phyloP scores from a whole-genome alignment of 805 yeast species.

The Sungouiella blattae region DNA sequence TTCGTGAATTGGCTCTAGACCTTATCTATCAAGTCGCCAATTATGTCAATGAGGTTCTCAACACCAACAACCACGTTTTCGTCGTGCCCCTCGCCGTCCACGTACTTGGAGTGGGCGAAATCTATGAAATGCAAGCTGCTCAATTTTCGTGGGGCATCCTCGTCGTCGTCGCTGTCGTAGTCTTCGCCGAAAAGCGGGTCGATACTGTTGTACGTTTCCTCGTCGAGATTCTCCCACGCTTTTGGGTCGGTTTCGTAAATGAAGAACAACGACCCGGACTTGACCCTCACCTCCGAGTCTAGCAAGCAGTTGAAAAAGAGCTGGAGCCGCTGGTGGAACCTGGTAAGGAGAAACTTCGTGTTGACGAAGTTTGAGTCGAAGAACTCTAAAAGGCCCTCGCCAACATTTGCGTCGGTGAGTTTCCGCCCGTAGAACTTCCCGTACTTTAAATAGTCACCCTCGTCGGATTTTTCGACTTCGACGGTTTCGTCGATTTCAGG shows the following conservation, averaged over 20 bases:
- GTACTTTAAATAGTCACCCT: conserved; percentile 45
- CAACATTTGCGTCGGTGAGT: conserved; percentile 42
- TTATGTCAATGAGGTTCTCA: conserved; percentile 49
- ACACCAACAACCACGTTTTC: conserved; percentile 69
- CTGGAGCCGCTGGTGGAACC: conserved; percentile 58
- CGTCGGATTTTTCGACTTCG: conserved; percentile 11
- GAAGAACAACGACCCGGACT: conserved; percentile 71
- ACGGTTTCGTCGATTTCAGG: conserved; percentile 18
- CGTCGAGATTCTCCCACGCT: conserved; percentile 42
- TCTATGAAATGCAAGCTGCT: conserved; percentile 73
- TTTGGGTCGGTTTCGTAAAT: conserved; percentile 64
- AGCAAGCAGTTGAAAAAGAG: conserved; percentile 62
- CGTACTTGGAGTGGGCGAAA: conserved; percentile 79
- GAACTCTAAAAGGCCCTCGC: conserved; percentile 44
- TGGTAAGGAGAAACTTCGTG: conserved; percentile 30
- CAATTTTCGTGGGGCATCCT: conserved; percentile 30
- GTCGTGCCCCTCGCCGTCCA: conserved; percentile 66
- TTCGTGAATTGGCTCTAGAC: too few species aligned
- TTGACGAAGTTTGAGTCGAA: conserved; percentile 35
- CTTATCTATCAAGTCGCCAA: conserved; percentile 26
- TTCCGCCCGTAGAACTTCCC: conserved; percentile 72
- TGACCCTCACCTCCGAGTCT: conserved; percentile 58
- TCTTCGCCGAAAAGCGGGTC: conserved; percentile 26
- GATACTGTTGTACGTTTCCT: conserved; percentile 9
- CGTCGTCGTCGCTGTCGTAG: conserved; percentile 20